These are phyloP conservation scores for Stephanodiscus triporus DNA, from an alignment of 108 stramenopile species.

Conservation along the genomic window DNA sequence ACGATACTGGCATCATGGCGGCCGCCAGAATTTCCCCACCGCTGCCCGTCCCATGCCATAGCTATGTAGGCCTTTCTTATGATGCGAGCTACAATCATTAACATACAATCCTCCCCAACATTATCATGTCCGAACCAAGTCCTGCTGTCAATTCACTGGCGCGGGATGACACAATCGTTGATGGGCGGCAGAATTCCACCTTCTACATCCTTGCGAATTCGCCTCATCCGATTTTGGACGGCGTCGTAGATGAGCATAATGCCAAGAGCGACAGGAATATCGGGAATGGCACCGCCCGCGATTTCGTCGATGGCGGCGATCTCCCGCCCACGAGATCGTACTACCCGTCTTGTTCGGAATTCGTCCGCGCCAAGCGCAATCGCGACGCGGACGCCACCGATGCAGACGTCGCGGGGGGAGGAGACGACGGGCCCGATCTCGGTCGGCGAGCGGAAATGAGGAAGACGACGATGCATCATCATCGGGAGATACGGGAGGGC, in stretches of 20 bases:
- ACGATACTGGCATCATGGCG: too few species aligned
- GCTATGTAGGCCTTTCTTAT: too few species aligned
- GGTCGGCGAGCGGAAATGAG: constrained; percentile 15
- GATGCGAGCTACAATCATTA: too few species aligned
- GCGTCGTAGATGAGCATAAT: neutral
- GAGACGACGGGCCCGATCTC: neutral
- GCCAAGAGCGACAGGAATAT: too few species aligned
- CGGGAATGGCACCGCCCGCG: neutral
- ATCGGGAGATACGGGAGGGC: constrained; percentile 4
- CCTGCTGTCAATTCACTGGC: neutral
- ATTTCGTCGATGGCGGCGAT: neutral
- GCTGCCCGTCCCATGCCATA: too few species aligned
- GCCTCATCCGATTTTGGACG: constrained; percentile 10
- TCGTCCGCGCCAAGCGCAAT: neutral
- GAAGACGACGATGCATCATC: constrained; percentile 32
- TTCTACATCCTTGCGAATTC: constrained; percentile 6
- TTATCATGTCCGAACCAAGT: constrained; percentile 5
- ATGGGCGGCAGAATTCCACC: neutral
- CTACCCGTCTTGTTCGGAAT: constrained; percentile 5
- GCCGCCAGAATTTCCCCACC: too few species aligned
- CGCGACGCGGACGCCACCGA: neutral
- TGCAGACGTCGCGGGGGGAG: neutral
- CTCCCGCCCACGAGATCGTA: neutral
- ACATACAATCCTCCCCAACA: neutral
- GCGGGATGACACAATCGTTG: neutral